Conservation (phyloP, 441 rosid species). For the Theobroma grandiflorum region DNA sequence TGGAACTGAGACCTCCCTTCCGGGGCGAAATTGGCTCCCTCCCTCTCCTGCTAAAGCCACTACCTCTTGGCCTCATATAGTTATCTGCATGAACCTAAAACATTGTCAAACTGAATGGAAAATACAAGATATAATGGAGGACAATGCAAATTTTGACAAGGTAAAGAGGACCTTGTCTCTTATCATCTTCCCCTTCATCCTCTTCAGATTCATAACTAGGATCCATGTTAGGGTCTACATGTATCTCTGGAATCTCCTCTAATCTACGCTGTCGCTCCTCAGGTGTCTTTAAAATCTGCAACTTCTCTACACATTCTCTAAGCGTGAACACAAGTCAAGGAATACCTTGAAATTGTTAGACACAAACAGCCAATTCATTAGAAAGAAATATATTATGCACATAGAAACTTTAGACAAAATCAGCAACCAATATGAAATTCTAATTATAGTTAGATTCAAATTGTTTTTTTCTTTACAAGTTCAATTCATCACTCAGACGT, state of each 20-base stretch:
- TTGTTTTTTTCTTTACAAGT: background rate
- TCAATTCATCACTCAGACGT: background rate
- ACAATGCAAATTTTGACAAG: constrained; percentile 17
- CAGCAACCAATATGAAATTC: background rate
- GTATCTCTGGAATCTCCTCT: constrained; percentile 91
- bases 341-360: constrained; percentile 26
- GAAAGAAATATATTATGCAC: constrained; percentile 11
- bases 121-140: constrained; percentile 19
- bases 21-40: constrained; percentile 83
- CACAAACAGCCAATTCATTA: background rate
- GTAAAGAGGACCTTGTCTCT: constrained; percentile 62
- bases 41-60: constrained; percentile 69
- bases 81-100: constrained; percentile 54
- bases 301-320: constrained; percentile 96
- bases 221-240: constrained; percentile 96
- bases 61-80: constrained; percentile 60
- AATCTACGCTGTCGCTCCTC: constrained; percentile 93
- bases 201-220: constrained; percentile 94
- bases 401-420: background rate
- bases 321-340: constrained; percentile 83
- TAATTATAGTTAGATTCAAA: background rate
- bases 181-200: constrained; percentile 75
- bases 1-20: constrained; percentile 62
- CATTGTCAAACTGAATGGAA: constrained; percentile 27
- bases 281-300: constrained; percentile 90